Base-by-base conservation (phyloP, 441 rosid species). In the Erodium trifolium region DNA sequence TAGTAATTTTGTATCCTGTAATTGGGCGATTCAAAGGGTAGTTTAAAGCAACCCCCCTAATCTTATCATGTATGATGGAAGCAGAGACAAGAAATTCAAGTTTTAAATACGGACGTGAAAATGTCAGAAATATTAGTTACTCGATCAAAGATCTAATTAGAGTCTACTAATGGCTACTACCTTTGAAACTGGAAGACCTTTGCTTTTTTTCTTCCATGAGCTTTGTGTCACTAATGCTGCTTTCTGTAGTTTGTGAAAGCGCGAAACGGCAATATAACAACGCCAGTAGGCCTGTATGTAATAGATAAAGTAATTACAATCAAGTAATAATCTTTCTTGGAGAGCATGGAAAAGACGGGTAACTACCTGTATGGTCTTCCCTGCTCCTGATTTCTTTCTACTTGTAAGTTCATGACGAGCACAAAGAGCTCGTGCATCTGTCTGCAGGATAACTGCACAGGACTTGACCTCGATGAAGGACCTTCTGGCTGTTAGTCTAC, bases 131-230 rank as follows among this genome's bases (percentile, higher is more conserved):
- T 47, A 47, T 47, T n/a, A 47, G 2, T 47, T 47, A 47, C n/a
- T n/a, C 4, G 51, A 47, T 47, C 3, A 47, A 3, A 47, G 53
- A 47, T 47, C 10, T 47, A 47, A 47, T 0, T 11, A 47, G 53
- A 47, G 53, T 47, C 14, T 47, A 47, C 53, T 11, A 47, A 47
- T 47, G 53, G 14, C 53, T 47, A 47, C 53, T n/a, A 47, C 14
- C 53, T 47, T 47, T 47, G 53, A 47, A 47, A 13, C 53, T 11
- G 53, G 79, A 63, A 94, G 99, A 70, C 86, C 98, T 74, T 2
- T 1, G 2, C 66, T 88, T 76, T 77, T 87, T 73, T 96, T 90
- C 72, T 97, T 92, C 99, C 99, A 94, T 75, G 92, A 80, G 73
- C 89, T 83, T 78, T 94, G 99, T 9, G 94, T 73, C 41, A 86